Percentiles rank a stretch among this genome's conserved stretches.
phyloP scores from a whole-genome alignment of 1,139 yeast genomes.

The Yamadazyma friedrichii region DNA sequence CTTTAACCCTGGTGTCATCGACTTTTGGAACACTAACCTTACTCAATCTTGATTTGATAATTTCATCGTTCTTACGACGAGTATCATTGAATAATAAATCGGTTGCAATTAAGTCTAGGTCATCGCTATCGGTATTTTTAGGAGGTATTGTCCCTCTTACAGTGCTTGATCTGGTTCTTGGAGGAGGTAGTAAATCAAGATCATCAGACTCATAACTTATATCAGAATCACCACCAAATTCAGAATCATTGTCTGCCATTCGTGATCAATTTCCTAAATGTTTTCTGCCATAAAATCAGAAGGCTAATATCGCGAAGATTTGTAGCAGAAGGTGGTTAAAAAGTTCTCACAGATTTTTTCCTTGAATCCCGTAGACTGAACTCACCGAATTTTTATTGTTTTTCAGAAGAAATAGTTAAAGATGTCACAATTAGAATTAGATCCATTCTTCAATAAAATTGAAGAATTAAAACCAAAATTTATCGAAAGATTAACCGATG shows the following conservation, averaged over 20 bases:
- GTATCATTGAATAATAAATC: not conserved
- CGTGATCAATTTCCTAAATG: conserved; percentile 1
- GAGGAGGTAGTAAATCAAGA: conserved; percentile 1
- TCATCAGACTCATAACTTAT: not conserved
- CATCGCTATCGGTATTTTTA: not conserved
- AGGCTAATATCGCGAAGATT: not conserved
- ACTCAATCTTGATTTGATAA: not conserved
- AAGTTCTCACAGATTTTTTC: too few species aligned
- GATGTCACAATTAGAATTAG: conserved; percentile 37
- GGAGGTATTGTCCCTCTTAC: not conserved
- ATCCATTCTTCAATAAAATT: conserved; percentile 55
- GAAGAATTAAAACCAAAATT: conserved; percentile 70
- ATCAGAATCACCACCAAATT: not conserved
- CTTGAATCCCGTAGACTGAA: not conserved
- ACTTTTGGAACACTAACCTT: conserved; percentile 5
- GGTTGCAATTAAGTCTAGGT: conserved; percentile 1
- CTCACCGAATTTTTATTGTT: not conserved
- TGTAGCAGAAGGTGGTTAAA: too few species aligned
- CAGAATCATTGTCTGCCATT: not conserved
- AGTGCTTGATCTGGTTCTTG: not conserved
- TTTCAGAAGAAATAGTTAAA: not conserved
- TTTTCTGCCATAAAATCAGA: not conserved
- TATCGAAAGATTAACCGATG: conserved; percentile 67
- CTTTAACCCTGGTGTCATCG: conserved; percentile 7
- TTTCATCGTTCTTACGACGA: not conserved